Evolutionary conservation across 2,329 filamentous ascomycete species (phyloP), one percentile per base, ranked within the genome.

Genomic region (Sphaerostilbella broomeana): DNA sequence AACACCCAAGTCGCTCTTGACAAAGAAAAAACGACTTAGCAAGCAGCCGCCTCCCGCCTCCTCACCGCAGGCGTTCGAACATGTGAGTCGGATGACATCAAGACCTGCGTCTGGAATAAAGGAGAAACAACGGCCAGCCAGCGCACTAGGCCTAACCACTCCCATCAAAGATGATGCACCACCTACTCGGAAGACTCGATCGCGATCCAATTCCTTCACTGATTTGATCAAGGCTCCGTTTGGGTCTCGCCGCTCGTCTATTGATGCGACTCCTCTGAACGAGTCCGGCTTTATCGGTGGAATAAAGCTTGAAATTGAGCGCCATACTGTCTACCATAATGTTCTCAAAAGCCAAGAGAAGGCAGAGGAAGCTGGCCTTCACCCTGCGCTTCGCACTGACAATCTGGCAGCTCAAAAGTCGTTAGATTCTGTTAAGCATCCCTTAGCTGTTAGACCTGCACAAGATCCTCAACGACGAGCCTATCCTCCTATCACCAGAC

Each of bases 241-340:
- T 21, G 60, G 60, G 34, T 55, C 56, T 22, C 54, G 57, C 12
- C 54, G 60, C 2, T 49, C 52, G 1, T 64, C 61, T 0, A 45
- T 55, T 13, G 61, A 63, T 22, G 52, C 55, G 15, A 44, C 29
- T 24, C 32, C 32, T 12, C 29, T 26, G 5, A 47, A 46, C n/a
- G 50, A 60, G 5, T 53, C 51, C 2, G 58, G 57, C 10, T 69
- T 69, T 45, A 59, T 69, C 17, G 63, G 65, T 1, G 63, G 61
- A 15, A 58, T 60, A 38, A 68, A 67, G 40, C 53, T 67, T 12
- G 64, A 66, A 32, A 53, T 62, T 32, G 55, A 66, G 40, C 58
- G 58, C 31, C 55, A 64, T 6, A 55, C 55, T 1, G 57, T 57
- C 13, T 48, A 57, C 7, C 51, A 62, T 24, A 50, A 54, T 26